A percentile compares a stretch with the other conserved stretches of the same genome.
Conservation (phyloP, 164 flowering plant genomes). For the Vitis rupestris region DNA sequence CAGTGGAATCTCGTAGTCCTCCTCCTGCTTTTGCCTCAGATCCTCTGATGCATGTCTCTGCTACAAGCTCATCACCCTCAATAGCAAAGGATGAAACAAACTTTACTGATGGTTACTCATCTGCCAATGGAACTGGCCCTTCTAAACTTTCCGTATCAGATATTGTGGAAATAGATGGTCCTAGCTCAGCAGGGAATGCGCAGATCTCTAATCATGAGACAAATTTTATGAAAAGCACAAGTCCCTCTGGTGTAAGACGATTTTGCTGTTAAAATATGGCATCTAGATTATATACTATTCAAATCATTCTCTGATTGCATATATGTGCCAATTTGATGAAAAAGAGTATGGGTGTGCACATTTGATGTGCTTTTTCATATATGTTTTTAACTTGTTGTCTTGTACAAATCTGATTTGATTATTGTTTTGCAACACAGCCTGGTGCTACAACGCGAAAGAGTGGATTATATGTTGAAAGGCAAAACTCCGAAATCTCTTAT, state of each 20-base stretch:
- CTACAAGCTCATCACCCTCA: conserved; percentile 25
- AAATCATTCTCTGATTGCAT: neutral
- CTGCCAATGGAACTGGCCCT: conserved; percentile 32
- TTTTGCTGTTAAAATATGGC: conserved; percentile 8
- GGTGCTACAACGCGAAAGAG: conserved; percentile 82
- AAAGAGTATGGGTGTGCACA: neutral
- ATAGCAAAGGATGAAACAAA: conserved; percentile 26
- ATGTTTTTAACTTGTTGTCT: neutral
- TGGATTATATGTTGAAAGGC: conserved; percentile 60
- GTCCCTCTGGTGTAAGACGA: conserved; percentile 74
- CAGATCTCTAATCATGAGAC: too few species aligned
- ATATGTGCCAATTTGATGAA: neutral
- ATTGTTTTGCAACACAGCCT: conserved; percentile 47
- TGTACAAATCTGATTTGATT: conserved; percentile 6
- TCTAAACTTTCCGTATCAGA: conserved; percentile 46
- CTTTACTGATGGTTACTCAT: conserved; percentile 28
- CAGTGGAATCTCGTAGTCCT: conserved; percentile 56
- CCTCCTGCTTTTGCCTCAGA: conserved; percentile 96
- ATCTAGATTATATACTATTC: neutral
- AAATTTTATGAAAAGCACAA: conserved; percentile 48
- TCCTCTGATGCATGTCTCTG: conserved; percentile 50
- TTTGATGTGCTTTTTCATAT: neutral
- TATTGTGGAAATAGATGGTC: conserved; percentile 71
- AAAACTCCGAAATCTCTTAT: conserved; percentile 83
- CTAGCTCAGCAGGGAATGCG: conserved; percentile 41